Evolutionary conservation across 352 stramenopile species (phyloP), one percentile per base, ranked within the genome.

Genomic region (Phytophthora foliorum): DNA sequence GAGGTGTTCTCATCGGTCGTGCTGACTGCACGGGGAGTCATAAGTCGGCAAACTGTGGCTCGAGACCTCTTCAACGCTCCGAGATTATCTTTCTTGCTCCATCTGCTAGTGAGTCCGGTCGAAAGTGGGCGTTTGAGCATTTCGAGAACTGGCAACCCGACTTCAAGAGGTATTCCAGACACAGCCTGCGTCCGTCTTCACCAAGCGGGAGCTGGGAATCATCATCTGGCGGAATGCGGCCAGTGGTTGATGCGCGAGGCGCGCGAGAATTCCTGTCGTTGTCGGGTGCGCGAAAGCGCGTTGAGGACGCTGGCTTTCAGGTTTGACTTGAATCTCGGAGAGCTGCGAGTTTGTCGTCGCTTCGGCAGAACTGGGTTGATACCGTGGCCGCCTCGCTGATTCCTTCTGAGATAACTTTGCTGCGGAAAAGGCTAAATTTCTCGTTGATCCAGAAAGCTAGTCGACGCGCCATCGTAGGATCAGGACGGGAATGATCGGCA

Each of bases 351-450:
- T 63, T 54, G 9, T 72, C 50, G 10, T 72, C 64, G 16, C 39
- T 72, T 2, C 57, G 50, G 10, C 17, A 36, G 27, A 72, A 67
- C 19, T 67, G 57, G 4, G 22, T 3, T 9, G 17, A 38, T 14
- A 72, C 27, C 13, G 24, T 29, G 2, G 29, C 7, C 11, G 64
- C 64, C 11, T 9, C 34, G 2, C 0, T 2, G 5, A 59, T 6
- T 14, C 54, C 57, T 1, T 25, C 9, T 6, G 51, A 25, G 3
- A 59, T 3, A 0, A 63, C 5, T 13, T 16, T 25, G 17, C 24
- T 68, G 13, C 51, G 42, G 39, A 64, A 68, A 14, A 51, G 6
- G n/a, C 57, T 68, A 21, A 68, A 63, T n/a, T 73, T 73, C 1
- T 36, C 29, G 9, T 60, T 68, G 27, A 73, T 27, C 45, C 65